Conservation (phyloP, 1,284 basidiomycete genomes). For the Abortiporus biennis region DNA sequence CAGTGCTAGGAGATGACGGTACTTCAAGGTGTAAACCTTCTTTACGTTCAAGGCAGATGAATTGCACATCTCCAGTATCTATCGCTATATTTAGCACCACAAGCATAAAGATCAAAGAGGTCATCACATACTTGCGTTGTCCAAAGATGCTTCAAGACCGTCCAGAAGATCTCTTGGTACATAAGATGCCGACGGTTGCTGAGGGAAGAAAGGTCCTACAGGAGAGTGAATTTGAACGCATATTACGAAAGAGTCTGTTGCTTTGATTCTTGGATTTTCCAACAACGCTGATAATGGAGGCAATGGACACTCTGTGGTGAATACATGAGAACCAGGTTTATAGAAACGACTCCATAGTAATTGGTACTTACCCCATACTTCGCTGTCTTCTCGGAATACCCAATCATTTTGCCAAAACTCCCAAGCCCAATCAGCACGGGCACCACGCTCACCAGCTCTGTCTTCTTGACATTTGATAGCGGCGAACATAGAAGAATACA, state of each 20-base stretch:
- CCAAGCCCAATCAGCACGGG: conserved; percentile 71
- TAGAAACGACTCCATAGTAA: conserved; percentile 3
- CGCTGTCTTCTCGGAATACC: conserved; percentile 59
- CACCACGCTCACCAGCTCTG: conserved; percentile 52
- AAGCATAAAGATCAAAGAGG: too few relatives aligned
- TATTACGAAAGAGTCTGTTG: conserved; percentile 62
- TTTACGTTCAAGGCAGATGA: conserved; percentile 65
- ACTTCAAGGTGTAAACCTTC: conserved; percentile 17
- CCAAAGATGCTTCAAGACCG: conserved; percentile 54
- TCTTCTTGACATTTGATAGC: conserved; percentile 66
- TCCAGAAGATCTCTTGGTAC: conserved; percentile 58
- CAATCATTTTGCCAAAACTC: conserved; percentile 60
- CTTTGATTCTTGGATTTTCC: conserved; percentile 48
- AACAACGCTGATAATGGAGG: conserved; percentile 59
- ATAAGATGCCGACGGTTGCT: conserved; percentile 60
- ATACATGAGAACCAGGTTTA: conserved; percentile 3
- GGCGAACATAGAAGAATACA: conserved; percentile 62
- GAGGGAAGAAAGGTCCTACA: conserved; percentile 56
- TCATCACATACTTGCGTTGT: conserved; percentile 50
- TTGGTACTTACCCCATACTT: conserved; percentile 57
- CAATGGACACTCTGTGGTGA: conserved; percentile 49
- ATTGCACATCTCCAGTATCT: conserved; percentile 53
- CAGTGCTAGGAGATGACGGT: conserved; percentile 16
- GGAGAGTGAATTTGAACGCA: conserved; percentile 69
- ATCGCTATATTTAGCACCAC: conserved; percentile 6